Percentiles rank a stretch among this genome's conserved stretches.
phyloP scores from a whole-genome alignment of 345 rosid species.

The Eucalyptus cloeziana region DNA sequence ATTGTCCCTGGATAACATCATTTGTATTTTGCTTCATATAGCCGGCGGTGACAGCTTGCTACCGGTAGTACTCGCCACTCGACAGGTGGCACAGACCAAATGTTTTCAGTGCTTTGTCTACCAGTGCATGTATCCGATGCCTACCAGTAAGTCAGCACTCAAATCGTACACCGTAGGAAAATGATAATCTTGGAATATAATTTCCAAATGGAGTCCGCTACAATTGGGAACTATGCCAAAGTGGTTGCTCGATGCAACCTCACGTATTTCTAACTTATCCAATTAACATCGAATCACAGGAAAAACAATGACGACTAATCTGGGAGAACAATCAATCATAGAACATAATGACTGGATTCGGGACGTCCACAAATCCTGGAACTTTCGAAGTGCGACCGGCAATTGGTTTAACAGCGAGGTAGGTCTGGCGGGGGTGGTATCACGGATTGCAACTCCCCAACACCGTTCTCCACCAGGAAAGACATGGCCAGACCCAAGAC shows the following conservation, averaged over 20 bases:
- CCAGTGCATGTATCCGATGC: not conserved
- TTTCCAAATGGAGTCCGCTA: not conserved
- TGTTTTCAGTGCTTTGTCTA: not conserved
- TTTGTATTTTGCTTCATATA: not conserved
- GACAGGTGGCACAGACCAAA: not conserved
- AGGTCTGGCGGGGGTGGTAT: conserved; percentile 82
- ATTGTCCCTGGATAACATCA: not conserved
- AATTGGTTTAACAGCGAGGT: conserved; percentile 44
- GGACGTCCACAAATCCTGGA: not conserved
- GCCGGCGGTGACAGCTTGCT: not conserved
- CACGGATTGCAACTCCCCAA: conserved; percentile 53
- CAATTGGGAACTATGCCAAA: not conserved
- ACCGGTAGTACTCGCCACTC: not conserved
- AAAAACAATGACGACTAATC: not conserved
- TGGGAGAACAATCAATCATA: not conserved
- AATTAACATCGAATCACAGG: not conserved
- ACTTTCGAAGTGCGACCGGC: not conserved
- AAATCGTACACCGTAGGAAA: not conserved
- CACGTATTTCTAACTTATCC: not conserved
- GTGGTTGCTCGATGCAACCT: not conserved
- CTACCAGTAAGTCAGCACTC: not conserved
- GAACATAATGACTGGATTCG: not conserved
- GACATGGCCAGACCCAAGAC: conserved; percentile 55
- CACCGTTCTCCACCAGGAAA: conserved; percentile 76
- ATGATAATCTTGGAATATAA: not conserved